phyloP scores from a whole-genome alignment of 768 basidiomycete genomes.

The Boletus subcaerulescens region DNA sequence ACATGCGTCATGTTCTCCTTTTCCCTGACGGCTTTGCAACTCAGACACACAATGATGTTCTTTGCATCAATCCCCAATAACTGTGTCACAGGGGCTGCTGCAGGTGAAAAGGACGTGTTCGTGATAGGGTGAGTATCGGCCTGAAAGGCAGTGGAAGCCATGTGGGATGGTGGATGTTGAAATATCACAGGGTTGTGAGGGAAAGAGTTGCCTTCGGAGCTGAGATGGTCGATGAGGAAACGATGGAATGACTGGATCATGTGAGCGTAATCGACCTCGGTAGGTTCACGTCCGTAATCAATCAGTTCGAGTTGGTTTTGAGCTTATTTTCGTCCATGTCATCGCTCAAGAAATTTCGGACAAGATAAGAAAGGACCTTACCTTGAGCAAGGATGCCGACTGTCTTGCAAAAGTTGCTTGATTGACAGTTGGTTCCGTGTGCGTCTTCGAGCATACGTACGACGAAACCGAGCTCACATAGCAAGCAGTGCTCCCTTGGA shows the following conservation, averaged over 20 bases:
- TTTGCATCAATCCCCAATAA: constrained; percentile 77
- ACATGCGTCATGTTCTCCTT: constrained; percentile 82
- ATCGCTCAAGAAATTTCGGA: not conserved
- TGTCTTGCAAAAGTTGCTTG: constrained; percentile 95
- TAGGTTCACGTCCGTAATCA: constrained; percentile 77
- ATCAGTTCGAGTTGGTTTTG: constrained; percentile 83
- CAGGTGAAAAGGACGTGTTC: constrained; percentile 27
- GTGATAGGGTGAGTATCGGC: constrained; percentile 16
- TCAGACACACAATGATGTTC: constrained; percentile 70
- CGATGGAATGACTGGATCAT: constrained; percentile 96
- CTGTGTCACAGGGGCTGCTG: constrained; percentile 78
- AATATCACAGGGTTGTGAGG: constrained; percentile 58
- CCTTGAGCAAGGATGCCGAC: constrained; percentile 87
- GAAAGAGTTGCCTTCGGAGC: constrained; percentile 64
- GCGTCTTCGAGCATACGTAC: constrained; percentile 97
- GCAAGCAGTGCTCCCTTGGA: constrained; percentile 84
- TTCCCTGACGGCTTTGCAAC: constrained; percentile 66
- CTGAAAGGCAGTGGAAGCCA: constrained; percentile 10
- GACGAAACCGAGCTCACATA: constrained; percentile 94
- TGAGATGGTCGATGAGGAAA: constrained; percentile 85
- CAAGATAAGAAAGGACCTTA: constrained; percentile 29
- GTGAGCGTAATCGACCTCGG: constrained; percentile 75
- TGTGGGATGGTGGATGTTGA: constrained; percentile 19
- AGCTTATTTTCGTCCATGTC: constrained; percentile 34
- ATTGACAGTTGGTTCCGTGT: constrained; percentile 89